Evolutionary conservation across 148 eudicot genomes (phyloP).

Genomic region (Camellia granthamiana): DNA sequence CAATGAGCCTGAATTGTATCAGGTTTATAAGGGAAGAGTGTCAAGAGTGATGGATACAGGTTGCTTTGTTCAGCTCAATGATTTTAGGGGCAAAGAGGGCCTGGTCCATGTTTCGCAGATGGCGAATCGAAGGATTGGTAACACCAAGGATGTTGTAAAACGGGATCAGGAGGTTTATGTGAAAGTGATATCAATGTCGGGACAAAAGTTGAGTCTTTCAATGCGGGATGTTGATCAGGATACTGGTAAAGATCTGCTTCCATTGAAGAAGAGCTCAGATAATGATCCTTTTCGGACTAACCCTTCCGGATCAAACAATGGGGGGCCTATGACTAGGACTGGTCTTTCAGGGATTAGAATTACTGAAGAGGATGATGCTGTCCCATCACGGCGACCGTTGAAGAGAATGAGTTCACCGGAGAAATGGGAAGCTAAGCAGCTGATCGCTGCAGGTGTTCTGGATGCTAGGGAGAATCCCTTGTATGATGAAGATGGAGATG

Average conservation of each 20-base stretch:
- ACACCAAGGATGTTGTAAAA: slow-evolving; percentile 76
- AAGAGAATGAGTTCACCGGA: slow-evolving; percentile 94
- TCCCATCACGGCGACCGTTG: slow-evolving; percentile 63
- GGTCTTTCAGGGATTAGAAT: slow-evolving; percentile 81
- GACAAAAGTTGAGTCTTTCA: slow-evolving; percentile 70
- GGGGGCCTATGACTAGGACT: slow-evolving; percentile 42
- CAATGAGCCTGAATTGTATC: slow-evolving; percentile 56
- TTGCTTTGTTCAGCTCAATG: slow-evolving; percentile 74
- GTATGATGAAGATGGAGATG: slow-evolving; percentile 79
- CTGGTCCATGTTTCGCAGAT: slow-evolving; percentile 85
- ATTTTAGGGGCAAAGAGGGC: slow-evolving; percentile 78
- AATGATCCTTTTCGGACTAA: slow-evolving; percentile 47
- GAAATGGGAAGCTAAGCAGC: slow-evolving; percentile 87
- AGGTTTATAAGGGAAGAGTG: slow-evolving; percentile 81
- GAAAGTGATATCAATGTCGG: slow-evolving; percentile 68
- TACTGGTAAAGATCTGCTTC: slow-evolving; percentile 73
- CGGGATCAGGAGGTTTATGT: slow-evolving; percentile 88
- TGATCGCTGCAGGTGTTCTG: slow-evolving; percentile 84
- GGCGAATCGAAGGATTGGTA: slow-evolving; percentile 65
- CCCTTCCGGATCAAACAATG: slow-evolving; percentile 38
- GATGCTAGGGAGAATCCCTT: slow-evolving; percentile 64
- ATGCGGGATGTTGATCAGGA: slow-evolving; percentile 93
- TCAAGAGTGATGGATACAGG: slow-evolving; percentile 78
- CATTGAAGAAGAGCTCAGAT: slow-evolving; percentile 50
- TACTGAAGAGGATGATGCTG: slow-evolving; percentile 50